A percentile compares a stretch with the other conserved stretches of the same genome.
phyloP scores from a whole-genome alignment of 805 yeast genomes.

The Teunomyces lycoperdinae region DNA sequence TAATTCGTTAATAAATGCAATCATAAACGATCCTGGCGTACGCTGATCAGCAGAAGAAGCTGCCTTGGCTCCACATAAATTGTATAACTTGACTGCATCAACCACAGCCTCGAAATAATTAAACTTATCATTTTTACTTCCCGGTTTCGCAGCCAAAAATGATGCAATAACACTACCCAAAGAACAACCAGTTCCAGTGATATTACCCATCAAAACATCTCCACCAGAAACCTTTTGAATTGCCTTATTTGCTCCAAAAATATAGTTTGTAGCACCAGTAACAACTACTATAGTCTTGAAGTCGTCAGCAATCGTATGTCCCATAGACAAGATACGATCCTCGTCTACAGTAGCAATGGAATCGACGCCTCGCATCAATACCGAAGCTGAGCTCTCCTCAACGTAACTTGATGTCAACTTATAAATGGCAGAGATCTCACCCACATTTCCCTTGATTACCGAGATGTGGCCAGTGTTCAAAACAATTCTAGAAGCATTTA shows the following conservation, averaged over 20 bases:
- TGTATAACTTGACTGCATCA: slow-evolving; percentile 57
- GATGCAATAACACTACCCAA: slow-evolving; percentile 71
- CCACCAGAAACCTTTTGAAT: slow-evolving; percentile 49
- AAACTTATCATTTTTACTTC: slow-evolving; percentile 12
- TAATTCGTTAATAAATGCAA: slow-evolving; percentile 44
- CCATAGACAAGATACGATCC: slow-evolving; percentile 36
- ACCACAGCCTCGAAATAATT: slow-evolving; percentile 46
- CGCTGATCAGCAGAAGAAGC: slow-evolving; percentile 20
- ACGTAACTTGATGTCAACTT: slow-evolving; percentile 24
- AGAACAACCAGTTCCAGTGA: slow-evolving; percentile 85
- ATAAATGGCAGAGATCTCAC: slow-evolving; percentile 71
- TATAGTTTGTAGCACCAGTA: slow-evolving; percentile 51
- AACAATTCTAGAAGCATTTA: slow-evolving; percentile 43
- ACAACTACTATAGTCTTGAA: slow-evolving; percentile 63
- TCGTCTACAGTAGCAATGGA: slow-evolving; percentile 25
- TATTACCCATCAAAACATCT: slow-evolving; percentile 54
- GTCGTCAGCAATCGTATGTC: slow-evolving; percentile 46
- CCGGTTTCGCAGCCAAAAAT: slow-evolving; percentile 45
- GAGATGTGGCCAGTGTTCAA: slow-evolving; percentile 56
- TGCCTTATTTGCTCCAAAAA: slow-evolving; percentile 20
- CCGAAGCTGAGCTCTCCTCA: background rate
- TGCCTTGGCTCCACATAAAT: slow-evolving; percentile 59
- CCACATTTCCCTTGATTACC: slow-evolving; percentile 81
- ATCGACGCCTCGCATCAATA: slow-evolving; percentile 73
- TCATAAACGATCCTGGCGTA: slow-evolving; percentile 58